These are phyloP conservation scores for Russula sp. DNA, from an alignment of 768 basidiomycete genomes.

Conservation along the genomic window DNA sequence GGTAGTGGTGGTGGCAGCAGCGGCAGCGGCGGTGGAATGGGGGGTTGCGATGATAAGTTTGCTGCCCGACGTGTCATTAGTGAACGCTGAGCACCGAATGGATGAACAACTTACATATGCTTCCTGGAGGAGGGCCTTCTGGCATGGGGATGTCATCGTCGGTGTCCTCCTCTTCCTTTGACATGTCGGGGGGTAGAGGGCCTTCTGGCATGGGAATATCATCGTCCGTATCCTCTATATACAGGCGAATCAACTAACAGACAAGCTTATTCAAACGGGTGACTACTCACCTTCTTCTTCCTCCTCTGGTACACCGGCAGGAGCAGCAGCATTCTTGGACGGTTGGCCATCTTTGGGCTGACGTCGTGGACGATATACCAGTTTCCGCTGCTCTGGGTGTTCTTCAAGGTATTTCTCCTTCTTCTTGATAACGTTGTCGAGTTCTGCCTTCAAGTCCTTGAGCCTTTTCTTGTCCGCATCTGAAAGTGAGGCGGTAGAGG, in stretches of 20 bases:
- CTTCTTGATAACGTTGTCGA: constrained; percentile 73
- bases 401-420: constrained; percentile 90
- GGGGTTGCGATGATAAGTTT: constrained; percentile 22
- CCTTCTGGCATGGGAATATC: constrained; percentile 62
- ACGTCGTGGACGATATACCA: constrained; percentile 63
- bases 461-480: constrained; percentile 59
- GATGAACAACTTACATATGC: constrained; percentile 23
- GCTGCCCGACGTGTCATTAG: constrained; percentile 17
- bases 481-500: constrained; percentile 37
- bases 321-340: constrained; percentile 33
- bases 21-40: constrained; percentile 23
- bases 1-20: constrained; percentile 21
- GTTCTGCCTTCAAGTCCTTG: constrained; percentile 62
- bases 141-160: constrained; percentile 66
- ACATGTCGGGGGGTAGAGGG: constrained; percentile 49
- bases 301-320: constrained; percentile 28
- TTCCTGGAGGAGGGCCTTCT: constrained; percentile 45
- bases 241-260: background rate
- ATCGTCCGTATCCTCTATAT: constrained; percentile 36
- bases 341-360: constrained; percentile 32
- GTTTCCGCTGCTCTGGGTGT: constrained; percentile 85
- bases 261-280: background rate
- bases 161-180: constrained; percentile 16
- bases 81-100: constrained; percentile 27
- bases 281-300: constrained; percentile 43